phyloP scores from a whole-genome alignment of 1,284 basidiomycete genomes.

The Ceratobasidium sp. region DNA sequence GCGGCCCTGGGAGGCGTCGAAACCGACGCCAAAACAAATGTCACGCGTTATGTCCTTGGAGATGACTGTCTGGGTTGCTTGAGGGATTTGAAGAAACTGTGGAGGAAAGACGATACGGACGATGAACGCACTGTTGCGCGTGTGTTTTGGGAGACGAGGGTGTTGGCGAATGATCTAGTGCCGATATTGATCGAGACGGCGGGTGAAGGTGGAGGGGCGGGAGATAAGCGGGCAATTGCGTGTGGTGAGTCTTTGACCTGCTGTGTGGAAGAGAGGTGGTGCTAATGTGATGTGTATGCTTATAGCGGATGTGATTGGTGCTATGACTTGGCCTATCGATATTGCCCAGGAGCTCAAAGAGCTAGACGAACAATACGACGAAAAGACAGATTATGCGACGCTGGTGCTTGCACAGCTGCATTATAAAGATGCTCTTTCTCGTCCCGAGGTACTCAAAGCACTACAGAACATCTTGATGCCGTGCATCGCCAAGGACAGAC shows the following conservation, averaged over 20 bases:
- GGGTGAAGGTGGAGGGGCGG: slow-evolving; percentile 75
- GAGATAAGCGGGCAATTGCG: slow-evolving; percentile 83
- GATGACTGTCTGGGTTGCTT: slow-evolving; percentile 85
- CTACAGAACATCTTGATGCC: slow-evolving; percentile 74
- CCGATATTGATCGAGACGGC: slow-evolving; percentile 83
- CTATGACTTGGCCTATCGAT: slow-evolving; percentile 98
- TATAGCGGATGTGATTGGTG: slow-evolving; percentile 80
- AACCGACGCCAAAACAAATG: slow-evolving; percentile 49
- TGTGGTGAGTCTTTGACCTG: slow-evolving; percentile 58
- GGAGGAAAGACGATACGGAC: slow-evolving; percentile 93
- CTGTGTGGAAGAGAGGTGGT: not conserved
- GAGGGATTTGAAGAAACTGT: slow-evolving; percentile 91
- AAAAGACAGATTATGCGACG: slow-evolving; percentile 84
- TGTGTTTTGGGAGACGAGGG: slow-evolving; percentile 82
- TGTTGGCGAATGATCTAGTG: slow-evolving; percentile 84
- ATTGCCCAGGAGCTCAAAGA: slow-evolving; percentile 90
- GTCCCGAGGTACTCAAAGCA: slow-evolving; percentile 69
- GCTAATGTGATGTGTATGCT: not conserved
- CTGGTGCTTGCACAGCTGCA: slow-evolving; percentile 78
- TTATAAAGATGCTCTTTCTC: slow-evolving; percentile 82
- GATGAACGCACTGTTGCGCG: slow-evolving; percentile 93
- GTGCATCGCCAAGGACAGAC: slow-evolving; percentile 65
- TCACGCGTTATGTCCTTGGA: slow-evolving; percentile 74
- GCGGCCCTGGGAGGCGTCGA: slow-evolving; percentile 76
- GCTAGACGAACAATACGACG: slow-evolving; percentile 70